These are phyloP conservation scores for Colletotrichum orbiculare DNA, from an alignment of 2,329 filamentous ascomycete genomes.

Conservation along the genomic window DNA sequence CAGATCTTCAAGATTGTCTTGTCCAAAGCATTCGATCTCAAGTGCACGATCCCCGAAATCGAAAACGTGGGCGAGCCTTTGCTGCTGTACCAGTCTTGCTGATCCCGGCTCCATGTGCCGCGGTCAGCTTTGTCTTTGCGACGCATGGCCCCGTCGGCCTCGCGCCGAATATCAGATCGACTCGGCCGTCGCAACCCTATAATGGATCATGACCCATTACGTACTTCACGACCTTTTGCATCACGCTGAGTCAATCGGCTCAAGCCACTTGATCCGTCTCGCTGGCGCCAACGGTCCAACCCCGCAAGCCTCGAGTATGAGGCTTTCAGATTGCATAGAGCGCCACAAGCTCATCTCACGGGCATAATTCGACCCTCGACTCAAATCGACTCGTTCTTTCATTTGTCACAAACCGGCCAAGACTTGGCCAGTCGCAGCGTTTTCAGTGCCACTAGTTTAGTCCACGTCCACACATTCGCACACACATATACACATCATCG, in stretches of 20 bases:
- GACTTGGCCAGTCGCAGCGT: constrained; percentile 22
- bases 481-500: constrained; percentile 8
- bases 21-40: constrained; percentile 97
- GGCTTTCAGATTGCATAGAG: constrained; percentile 27
- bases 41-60: constrained; percentile 99
- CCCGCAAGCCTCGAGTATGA: constrained; percentile 13
- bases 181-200: constrained; percentile 23
- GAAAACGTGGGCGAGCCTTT: constrained; percentile 97
- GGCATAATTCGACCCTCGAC: constrained; percentile 23
- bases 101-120: constrained; percentile 10
- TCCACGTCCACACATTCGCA: constrained; percentile 17
- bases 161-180: constrained; percentile 1
- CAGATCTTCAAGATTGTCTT: constrained; percentile 99
- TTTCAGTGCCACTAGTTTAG: constrained; percentile 24
- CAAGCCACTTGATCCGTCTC: constrained; percentile 18
- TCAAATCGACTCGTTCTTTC: constrained; percentile 23
- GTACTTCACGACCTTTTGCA: constrained; percentile 36
- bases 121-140: constrained; percentile 12
- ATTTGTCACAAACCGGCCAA: constrained; percentile 30
- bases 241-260: constrained; percentile 25
- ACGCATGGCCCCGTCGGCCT: neutral
- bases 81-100: constrained; percentile 83
- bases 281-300: constrained; percentile 1
- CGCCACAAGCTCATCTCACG: constrained; percentile 14
- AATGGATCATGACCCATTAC: constrained; percentile 39